Conservation (phyloP, 805 yeast species). For the Saturnispora quitensis region DNA sequence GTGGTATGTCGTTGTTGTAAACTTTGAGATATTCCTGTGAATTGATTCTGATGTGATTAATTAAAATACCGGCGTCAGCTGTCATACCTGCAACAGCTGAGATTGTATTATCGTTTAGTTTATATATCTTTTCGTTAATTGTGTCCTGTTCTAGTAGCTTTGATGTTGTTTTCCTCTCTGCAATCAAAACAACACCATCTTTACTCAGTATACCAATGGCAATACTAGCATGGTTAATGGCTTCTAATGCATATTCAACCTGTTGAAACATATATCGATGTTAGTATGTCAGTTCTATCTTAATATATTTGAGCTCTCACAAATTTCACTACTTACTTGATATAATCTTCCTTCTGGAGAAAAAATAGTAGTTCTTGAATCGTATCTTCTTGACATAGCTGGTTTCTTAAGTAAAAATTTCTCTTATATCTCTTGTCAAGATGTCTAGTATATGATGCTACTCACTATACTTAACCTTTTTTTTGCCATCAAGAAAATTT, state of each 20-base stretch:
- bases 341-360: conserved; percentile 98
- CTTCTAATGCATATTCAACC: conserved; percentile 90
- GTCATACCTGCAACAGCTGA: conserved; percentile 98
- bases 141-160: conserved; percentile 91
- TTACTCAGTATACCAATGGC: conserved; percentile 68
- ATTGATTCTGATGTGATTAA: conserved; percentile 72
- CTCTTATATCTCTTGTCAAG: neutral
- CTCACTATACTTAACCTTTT: neutral
- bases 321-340: conserved; percentile 45
- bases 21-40: conserved; percentile 82
- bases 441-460: no score
- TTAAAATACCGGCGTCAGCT: conserved; percentile 89
- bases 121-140: conserved; percentile 85
- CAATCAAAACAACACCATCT: conserved; percentile 92
- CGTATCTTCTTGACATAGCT: conserved; percentile 89
- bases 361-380: conserved; percentile 95
- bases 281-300: conserved; percentile 1
- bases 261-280: conserved; percentile 13
- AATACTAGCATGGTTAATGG: conserved; percentile 75
- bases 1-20: conserved; percentile 90
- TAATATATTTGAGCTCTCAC: no score
- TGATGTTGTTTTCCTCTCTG: conserved; percentile 91
- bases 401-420: neutral
- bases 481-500: neutral
- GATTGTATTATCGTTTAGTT: conserved; percentile 55